Evolutionary conservation across 495 filamentous ascomycete species (phyloP).

Genomic region (Xylaria nigripes): DNA sequence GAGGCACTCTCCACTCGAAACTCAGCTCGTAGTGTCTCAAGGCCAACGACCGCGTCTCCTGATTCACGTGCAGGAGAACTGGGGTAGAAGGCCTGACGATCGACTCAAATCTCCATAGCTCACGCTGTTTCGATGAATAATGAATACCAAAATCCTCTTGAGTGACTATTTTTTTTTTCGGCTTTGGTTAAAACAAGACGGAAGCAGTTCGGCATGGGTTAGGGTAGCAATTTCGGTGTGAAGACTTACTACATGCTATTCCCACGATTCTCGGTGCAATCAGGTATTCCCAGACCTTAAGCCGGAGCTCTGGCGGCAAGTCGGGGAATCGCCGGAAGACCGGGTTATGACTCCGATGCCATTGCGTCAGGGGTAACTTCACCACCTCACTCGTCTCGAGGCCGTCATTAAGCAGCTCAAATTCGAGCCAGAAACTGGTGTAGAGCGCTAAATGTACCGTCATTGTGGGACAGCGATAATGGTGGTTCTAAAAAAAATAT

Average conservation of each 20-base stretch:
- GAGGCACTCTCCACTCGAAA: conserved; percentile 35
- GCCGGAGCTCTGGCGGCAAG: conserved; percentile 40
- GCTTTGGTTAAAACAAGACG: neutral
- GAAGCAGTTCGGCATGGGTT: neutral
- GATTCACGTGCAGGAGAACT: conserved; percentile 31
- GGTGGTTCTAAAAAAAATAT: no score
- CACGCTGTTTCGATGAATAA: neutral
- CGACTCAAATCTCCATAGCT: neutral
- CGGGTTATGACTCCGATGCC: conserved; percentile 8
- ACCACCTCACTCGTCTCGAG: conserved; percentile 16
- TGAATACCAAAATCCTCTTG: neutral
- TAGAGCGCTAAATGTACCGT: neutral
- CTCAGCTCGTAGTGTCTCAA: conserved; percentile 33
- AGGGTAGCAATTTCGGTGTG: neutral
- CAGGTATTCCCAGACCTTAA: conserved; percentile 37
- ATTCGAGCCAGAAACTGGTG: conserved; percentile 29
- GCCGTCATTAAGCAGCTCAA: conserved; percentile 31
- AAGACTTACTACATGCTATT: conserved; percentile 23
- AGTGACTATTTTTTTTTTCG: neutral
- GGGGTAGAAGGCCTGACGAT: conserved; percentile 20
- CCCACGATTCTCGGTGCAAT: conserved; percentile 33
- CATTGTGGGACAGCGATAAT: neutral
- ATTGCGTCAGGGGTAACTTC: conserved; percentile 8
- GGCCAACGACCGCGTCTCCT: conserved; percentile 35
- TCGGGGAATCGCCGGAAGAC: conserved; percentile 30